Percentiles rank a stretch among this genome's conserved stretches.
Evolutionary conservation across 345 rosid genomes (phyloP).

Genomic region (Ailanthus altissimus): DNA sequence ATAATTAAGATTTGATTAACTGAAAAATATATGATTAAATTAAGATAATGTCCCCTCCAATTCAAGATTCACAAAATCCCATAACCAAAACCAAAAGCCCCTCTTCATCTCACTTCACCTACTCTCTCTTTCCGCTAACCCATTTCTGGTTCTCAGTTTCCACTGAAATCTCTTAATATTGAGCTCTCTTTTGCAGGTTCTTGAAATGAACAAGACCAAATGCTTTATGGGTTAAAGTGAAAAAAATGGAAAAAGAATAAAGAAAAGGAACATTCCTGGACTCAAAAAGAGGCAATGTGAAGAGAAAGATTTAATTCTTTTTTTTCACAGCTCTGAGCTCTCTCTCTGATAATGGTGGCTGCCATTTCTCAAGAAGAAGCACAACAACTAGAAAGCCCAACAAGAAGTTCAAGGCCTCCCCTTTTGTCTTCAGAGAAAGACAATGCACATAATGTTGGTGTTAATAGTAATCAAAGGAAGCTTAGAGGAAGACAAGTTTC

Average conservation of each 20-base stretch:
- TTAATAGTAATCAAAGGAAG: constrained; percentile 34
- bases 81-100: constrained; percentile 41
- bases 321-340: not conserved
- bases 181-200: constrained; percentile 10
- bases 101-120: constrained; percentile 32
- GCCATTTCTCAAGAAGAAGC: constrained; percentile 48
- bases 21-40: constrained; percentile 5
- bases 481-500: constrained; percentile 81
- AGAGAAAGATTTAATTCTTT: constrained; percentile 18
- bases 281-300: constrained; percentile 37
- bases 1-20: constrained; percentile 3
- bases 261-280: not conserved
- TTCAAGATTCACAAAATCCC: constrained; percentile 40
- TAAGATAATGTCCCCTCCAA: constrained; percentile 32
- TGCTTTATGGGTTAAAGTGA: constrained; percentile 7
- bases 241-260: not conserved
- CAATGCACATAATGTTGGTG: constrained; percentile 31
- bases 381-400: constrained; percentile 29
- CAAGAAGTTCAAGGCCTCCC: constrained; percentile 27
- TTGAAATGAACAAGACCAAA: constrained; percentile 9
- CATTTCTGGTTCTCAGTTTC: constrained; percentile 16
- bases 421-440: constrained; percentile 41
- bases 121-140: constrained; percentile 5
- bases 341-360: constrained; percentile 62
- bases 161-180: constrained; percentile 21